Base-by-base conservation (phyloP, 768 basidiomycete species). In the Tylopilus vinaceipallidus region DNA sequence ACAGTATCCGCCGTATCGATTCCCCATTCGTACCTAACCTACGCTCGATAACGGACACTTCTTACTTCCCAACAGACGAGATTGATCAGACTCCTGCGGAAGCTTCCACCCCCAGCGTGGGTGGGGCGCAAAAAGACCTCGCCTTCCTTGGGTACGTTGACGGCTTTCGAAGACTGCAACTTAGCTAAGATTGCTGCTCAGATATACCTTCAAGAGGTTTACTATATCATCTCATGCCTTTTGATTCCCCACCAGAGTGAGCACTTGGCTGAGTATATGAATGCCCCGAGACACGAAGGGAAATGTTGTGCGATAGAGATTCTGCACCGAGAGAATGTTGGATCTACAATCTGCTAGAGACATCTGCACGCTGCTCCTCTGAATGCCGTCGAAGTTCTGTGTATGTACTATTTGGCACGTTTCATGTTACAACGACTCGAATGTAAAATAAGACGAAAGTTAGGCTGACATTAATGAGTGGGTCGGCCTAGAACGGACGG, bases 11-110 rank as follows among this genome's bases (percentile, higher is more conserved):
- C 22, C 78, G 81, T 33, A 95, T 99, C 53, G 93, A 95, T 61
- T 82, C 94, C 4, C 97, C 95, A 6, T 98, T 98, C 68, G 86
- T 99, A n/a, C 95, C 97, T 17, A 90, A 92, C 49, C 76, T 98
- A 27, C 82, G 88, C 34, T 94, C 90, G 8, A 88, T 95, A 62
- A 95, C 93, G 30, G 95, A 98, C 57, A 97, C 95, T 2, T 94
- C 92, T n/a, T 97, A 97, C 73, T 97, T 97, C 80, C 95, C 95
- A 1, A 94, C 89, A 2, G 93, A 97, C 52, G 92, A 95, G 58
- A 78, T 95, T 47, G 91, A 95, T 49, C 88, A 93, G 69, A 85
- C 59, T 2, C 72, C 80, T 10, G 77, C 79, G 42, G 77, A 79
- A 52, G 56, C 65, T 11, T 58, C 74, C 22, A 53, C 66, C 22